phyloP scores from a whole-genome alignment of 768 basidiomycete species.

The Stropharia rugosoannulata region DNA sequence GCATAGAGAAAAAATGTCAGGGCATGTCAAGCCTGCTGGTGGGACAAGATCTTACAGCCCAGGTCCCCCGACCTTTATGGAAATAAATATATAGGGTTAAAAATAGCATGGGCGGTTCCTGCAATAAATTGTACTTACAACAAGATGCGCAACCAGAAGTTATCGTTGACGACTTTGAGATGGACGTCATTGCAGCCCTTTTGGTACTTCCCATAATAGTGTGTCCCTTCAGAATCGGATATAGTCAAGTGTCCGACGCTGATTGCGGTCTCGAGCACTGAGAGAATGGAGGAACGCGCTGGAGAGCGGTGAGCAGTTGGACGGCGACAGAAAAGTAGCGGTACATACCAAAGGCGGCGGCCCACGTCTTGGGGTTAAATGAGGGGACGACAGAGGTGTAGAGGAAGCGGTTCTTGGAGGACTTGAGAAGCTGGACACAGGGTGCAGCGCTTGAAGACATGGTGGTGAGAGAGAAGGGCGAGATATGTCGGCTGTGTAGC shows the following conservation, averaged over 20 bases:
- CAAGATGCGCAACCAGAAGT: conserved; percentile 69
- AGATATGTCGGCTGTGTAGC: no score
- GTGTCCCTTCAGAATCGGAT: conserved; percentile 57
- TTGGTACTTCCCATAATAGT: conserved; percentile 56
- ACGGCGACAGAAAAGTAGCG: not conserved
- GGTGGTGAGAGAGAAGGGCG: conserved; percentile 14
- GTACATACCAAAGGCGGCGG: conserved; percentile 45
- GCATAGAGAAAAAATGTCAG: conserved; percentile 11
- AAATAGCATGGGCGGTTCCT: conserved; percentile 7
- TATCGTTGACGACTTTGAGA: conserved; percentile 53
- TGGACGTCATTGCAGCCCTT: conserved; percentile 64
- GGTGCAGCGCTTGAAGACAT: conserved; percentile 32
- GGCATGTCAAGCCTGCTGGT: not conserved
- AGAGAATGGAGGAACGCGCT: conserved; percentile 63
- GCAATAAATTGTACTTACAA: conserved; percentile 39
- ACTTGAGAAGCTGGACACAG: conserved; percentile 42
- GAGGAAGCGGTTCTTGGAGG: conserved; percentile 41
- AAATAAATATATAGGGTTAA: conserved; percentile 16
- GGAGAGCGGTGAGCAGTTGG: conserved; percentile 12
- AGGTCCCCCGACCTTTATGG: conserved; percentile 55
- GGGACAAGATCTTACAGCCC: conserved; percentile 48
- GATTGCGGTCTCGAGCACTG: conserved; percentile 59
- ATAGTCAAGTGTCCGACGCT: conserved; percentile 59
- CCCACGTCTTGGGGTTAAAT: conserved; percentile 49
- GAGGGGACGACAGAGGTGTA: conserved; percentile 40